These are phyloP conservation scores for Imleria badia DNA, from an alignment of 768 basidiomycete genomes.

Conservation along the genomic window DNA sequence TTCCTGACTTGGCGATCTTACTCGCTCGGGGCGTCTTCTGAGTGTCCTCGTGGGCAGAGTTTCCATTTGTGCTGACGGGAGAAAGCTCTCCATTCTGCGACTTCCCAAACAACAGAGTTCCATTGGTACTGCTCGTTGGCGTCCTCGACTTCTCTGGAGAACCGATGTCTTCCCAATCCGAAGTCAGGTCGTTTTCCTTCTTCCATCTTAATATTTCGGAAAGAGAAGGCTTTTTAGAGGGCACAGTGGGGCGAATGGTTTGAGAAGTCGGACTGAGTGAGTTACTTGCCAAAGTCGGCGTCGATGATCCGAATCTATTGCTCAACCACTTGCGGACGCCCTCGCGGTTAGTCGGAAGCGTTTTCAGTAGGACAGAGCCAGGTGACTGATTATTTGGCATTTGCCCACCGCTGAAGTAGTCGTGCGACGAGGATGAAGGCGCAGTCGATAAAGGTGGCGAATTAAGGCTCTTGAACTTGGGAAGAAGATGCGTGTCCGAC, in stretches of 20 bases:
- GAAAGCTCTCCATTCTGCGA: constrained; percentile 30
- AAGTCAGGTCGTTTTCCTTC: constrained; percentile 54
- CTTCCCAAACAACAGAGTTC: constrained; percentile 30
- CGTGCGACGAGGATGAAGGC: constrained; percentile 50
- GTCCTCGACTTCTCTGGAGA: constrained; percentile 45
- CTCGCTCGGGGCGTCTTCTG: constrained; percentile 37
- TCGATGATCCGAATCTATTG: constrained; percentile 50
- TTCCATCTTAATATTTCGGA: constrained; percentile 60
- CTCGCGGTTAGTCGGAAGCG: constrained; percentile 71
- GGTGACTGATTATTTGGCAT: constrained; percentile 33
- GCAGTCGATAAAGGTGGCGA: constrained; percentile 42
- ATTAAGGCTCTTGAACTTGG: constrained; percentile 46
- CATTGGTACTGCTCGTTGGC: constrained; percentile 47
- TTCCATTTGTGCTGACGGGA: constrained; percentile 29
- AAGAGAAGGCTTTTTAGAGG: constrained; percentile 62
- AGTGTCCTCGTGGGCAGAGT: constrained; percentile 26
- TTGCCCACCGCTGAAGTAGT: constrained; percentile 44
- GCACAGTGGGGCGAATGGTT: constrained; percentile 36
- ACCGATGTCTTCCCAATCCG: constrained; percentile 67
- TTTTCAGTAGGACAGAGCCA: constrained; percentile 36
- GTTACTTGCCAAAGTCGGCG: constrained; percentile 39
- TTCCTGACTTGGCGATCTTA: constrained; percentile 32
- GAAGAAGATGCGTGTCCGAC: constrained; percentile 64
- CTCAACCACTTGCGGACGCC: constrained; percentile 82
- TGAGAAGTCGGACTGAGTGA: constrained; percentile 33